phyloP scores from a whole-genome alignment of 2,329 filamentous ascomycete genomes.

The Seiridium cupressi region DNA sequence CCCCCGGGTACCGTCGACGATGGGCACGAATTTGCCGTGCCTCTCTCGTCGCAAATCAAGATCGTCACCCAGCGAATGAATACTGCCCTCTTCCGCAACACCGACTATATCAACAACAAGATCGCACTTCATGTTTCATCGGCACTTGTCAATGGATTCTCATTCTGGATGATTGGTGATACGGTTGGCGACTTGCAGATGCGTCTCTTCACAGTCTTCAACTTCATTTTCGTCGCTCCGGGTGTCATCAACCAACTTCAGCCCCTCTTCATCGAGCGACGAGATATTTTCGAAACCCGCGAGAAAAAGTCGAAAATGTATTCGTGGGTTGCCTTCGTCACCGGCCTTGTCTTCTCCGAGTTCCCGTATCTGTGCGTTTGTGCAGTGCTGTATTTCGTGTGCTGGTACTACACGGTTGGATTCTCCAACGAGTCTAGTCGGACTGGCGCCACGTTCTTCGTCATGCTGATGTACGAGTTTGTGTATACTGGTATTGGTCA shows the following conservation, averaged over 20 bases:
- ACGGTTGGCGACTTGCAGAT: conserved; percentile 50
- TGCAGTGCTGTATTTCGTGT: conserved; percentile 46
- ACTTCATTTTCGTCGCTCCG: conserved; percentile 61
- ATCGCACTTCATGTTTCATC: conserved; percentile 52
- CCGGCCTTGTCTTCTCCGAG: conserved; percentile 47
- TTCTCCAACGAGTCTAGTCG: conserved; percentile 41
- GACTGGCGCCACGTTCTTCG: conserved; percentile 51
- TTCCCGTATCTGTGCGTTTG: conserved; percentile 44
- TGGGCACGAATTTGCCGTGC: conserved; percentile 7
- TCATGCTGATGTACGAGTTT: conserved; percentile 60
- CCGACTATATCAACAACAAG: conserved; percentile 66
- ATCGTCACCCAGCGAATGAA: conserved; percentile 64
- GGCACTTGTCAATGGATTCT: conserved; percentile 60
- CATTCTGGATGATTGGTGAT: conserved; percentile 58
- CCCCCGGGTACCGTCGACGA: conserved; percentile 7
- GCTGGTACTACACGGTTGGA: conserved; percentile 60
- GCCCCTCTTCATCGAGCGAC: conserved; percentile 54
- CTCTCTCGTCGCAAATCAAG: conserved; percentile 61
- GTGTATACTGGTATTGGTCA: conserved; percentile 61
- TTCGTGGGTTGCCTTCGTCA: conserved; percentile 58
- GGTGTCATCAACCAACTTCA: conserved; percentile 59
- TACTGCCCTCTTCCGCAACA: conserved; percentile 63
- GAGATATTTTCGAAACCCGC: conserved; percentile 56
- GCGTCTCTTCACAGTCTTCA: conserved; percentile 59
- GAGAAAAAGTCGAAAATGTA: conserved; percentile 64